Evolutionary conservation across 768 basidiomycete species (phyloP), one percentile per base, ranked within the genome.

Genomic region (Trametes meyenii): DNA sequence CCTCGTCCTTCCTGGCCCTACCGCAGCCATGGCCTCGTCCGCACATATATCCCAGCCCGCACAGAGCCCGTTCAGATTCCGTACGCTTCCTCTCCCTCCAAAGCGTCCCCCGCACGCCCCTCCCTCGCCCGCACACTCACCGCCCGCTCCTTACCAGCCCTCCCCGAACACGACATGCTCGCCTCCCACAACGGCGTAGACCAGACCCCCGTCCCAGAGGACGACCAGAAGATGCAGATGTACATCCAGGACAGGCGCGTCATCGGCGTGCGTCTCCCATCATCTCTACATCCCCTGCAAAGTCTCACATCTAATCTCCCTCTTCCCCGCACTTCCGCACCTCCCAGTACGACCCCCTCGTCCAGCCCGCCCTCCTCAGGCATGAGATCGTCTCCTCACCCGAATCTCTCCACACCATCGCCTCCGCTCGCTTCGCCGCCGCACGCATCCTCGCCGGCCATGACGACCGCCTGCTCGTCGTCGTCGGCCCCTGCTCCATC

Each of bases 401-500:
- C 13, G 74, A 75, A 10, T 89, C 94, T 0, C 84, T 85, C 66
- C 82, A 79, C 67, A 94, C 90, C 19, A 90, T 97, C 73, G 87
- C 92, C 2, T 74, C 82, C 17, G 88, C 94, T 4, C 89, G 96
- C 64, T 89, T 85, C 78, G 81, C 81, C 62, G 84, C 93, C 0
- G 91, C 94, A 0, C 80, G 85, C 60, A 86, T 96, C 66, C 79
- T 95, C 35, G 85, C 90, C 0, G 94, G 95, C 23, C 84, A 86
- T 40, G 95, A 96, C 66, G 89, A 92, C 64, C 86, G 94, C 48
- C 65, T 98, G 2, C 80, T 98, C 44, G 94, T 98, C 70, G 81
- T 98, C 69, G 89, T 98, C 66, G 96, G 96, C 2, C 96, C 96
- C 24, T 98, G 96, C 79, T 94, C 92, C 0, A 97, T 98, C 63